Percentiles rank a stretch among this genome's conserved stretches.
These are phyloP conservation scores for Filosporella fistucella DNA, from an alignment of 495 filamentous ascomycete species.

Conservation along the genomic window DNA sequence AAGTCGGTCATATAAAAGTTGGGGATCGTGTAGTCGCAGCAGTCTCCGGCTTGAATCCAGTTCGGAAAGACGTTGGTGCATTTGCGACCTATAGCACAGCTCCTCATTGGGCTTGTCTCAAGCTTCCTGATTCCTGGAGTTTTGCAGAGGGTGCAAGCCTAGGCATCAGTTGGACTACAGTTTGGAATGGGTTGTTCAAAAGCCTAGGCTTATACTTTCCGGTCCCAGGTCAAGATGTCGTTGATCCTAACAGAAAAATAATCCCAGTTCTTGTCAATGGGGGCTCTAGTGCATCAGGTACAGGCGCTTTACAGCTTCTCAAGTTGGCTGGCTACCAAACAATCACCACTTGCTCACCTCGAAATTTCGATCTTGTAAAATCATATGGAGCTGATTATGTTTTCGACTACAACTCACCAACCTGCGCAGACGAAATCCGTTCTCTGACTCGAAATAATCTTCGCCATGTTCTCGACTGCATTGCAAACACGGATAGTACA, in stretches of 20 bases:
- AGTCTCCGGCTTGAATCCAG: conserved; percentile 39
- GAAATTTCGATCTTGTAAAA: conserved; percentile 50
- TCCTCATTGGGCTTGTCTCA: conserved; percentile 22
- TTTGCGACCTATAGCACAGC: conserved; percentile 47
- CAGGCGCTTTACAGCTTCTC: conserved; percentile 54
- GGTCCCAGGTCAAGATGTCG: conserved; percentile 18
- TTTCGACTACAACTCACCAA: conserved; percentile 49
- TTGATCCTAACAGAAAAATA: conserved; percentile 3
- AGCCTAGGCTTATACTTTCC: conserved; percentile 25
- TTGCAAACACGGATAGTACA: conserved; percentile 27
- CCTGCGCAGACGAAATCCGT: conserved; percentile 38
- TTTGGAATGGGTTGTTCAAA: conserved; percentile 34
- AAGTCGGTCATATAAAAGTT: conserved; percentile 37
- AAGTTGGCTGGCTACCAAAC: conserved; percentile 29
- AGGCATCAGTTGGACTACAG: neutral
- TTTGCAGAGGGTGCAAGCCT: conserved; percentile 41
- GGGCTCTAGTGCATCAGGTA: conserved; percentile 54
- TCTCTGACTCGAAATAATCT: conserved; percentile 28
- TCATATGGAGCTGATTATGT: conserved; percentile 44
- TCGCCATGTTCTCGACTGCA: conserved; percentile 28
- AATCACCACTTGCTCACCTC: conserved; percentile 50
- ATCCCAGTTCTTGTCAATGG: conserved; percentile 53
- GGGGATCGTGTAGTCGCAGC: conserved; percentile 32
- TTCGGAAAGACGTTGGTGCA: conserved; percentile 37
- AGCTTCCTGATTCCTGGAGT: conserved; percentile 39